A percentile compares a stretch with the other conserved stretches of the same genome.
Conservation (phyloP, 176 grass and related monocot species). For the Elaeis guineensis region DNA sequence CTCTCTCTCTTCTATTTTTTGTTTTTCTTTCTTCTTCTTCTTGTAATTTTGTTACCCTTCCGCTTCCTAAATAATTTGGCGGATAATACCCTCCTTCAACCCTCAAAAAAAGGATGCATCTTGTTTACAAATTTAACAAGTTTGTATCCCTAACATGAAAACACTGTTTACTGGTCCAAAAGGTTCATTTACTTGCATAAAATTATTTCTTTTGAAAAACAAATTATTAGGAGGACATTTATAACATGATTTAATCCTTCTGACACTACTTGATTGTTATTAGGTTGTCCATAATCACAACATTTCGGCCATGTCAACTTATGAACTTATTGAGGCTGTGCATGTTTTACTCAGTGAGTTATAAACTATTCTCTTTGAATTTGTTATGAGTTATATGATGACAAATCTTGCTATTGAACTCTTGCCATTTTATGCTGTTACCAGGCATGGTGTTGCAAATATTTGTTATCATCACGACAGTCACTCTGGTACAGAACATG, state of each 20-base stretch:
- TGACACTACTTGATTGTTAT: neutral
- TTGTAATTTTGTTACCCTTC: too few species aligned
- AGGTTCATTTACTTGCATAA: too few species aligned
- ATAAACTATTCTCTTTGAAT: neutral
- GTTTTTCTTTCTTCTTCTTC: too few species aligned
- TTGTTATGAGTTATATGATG: neutral
- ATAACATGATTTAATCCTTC: too few species aligned
- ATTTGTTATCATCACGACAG: slow-evolving; percentile 54
- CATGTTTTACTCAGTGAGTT: slow-evolving; percentile 52
- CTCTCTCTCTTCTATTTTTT: too few species aligned
- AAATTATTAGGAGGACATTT: neutral
- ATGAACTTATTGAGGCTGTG: slow-evolving; percentile 37
- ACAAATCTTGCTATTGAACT: neutral
- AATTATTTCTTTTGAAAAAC: too few species aligned
- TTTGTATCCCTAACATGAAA: too few species aligned
- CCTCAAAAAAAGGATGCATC: too few species aligned
- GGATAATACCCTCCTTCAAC: too few species aligned
- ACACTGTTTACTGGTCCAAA: too few species aligned
- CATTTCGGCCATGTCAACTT: slow-evolving; percentile 31
- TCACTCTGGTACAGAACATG: slow-evolving; percentile 76
- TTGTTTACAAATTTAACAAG: too few species aligned
- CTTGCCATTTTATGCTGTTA: neutral
- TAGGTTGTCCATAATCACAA: slow-evolving; percentile 51
- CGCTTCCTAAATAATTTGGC: too few species aligned
- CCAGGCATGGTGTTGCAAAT: slow-evolving; percentile 61